Conservation (phyloP, 495 filamentous ascomycete genomes). For the Penicillium cataractarum region DNA sequence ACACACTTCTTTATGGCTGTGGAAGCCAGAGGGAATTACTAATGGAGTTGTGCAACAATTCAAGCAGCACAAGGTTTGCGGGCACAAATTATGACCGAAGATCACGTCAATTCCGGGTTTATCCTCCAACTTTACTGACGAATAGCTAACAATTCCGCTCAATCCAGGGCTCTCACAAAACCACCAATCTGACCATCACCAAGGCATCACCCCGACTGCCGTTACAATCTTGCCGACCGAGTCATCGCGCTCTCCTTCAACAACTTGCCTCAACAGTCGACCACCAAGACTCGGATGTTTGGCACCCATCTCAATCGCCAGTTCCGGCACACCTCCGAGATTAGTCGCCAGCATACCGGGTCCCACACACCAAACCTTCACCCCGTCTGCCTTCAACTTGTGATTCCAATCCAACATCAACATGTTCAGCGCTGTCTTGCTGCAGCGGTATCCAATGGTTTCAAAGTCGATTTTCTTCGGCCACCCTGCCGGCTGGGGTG, state of each 20-base stretch:
- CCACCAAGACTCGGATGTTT: conserved; percentile 40
- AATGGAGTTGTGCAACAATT: neutral
- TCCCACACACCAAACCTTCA: conserved; percentile 40
- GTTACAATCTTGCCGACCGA: conserved; percentile 41
- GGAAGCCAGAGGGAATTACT: neutral
- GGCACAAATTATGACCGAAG: neutral
- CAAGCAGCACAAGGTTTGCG: neutral
- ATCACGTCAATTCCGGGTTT: neutral
- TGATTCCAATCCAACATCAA: conserved; percentile 38
- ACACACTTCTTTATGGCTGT: neutral
- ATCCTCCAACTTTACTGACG: neutral
- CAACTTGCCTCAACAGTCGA: conserved; percentile 33
- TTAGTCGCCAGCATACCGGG: conserved; percentile 40
- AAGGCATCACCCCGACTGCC: conserved; percentile 4
- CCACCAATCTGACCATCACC: neutral
- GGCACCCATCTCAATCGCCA: conserved; percentile 35
- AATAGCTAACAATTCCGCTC: neutral
- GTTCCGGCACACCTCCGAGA: conserved; percentile 30
- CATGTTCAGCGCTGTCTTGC: conserved; percentile 43
- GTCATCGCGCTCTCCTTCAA: conserved; percentile 42
- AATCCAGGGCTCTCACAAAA: neutral
- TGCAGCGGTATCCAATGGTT: conserved; percentile 36
- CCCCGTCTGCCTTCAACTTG: conserved; percentile 40
- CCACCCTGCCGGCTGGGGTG: conserved; percentile 42
- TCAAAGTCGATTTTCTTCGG: conserved; percentile 45